A percentile compares a stretch with the other conserved stretches of the same genome.
phyloP scores from a whole-genome alignment of 805 yeast species.

The Lipomyces oligophaga region DNA sequence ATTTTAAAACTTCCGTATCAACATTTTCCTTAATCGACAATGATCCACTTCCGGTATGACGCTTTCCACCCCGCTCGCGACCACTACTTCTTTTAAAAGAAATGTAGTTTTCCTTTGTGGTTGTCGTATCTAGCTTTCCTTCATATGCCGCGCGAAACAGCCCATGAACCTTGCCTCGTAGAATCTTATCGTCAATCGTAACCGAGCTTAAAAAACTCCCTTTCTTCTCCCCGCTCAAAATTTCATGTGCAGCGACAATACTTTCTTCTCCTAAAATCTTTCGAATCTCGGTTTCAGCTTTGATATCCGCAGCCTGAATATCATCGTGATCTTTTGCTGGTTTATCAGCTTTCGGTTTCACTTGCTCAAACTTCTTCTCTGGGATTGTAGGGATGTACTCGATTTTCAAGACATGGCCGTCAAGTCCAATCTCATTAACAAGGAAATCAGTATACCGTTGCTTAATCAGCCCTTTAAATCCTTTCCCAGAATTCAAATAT shows the following conservation, averaged over 20 bases:
- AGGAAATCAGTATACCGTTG: conserved; percentile 82
- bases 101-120: conserved; percentile 65
- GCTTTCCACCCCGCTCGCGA: background rate
- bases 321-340: conserved; percentile 14
- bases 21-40: background rate
- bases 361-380: conserved; percentile 40
- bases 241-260: conserved; percentile 36
- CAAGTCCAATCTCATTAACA: conserved; percentile 76
- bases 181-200: conserved; percentile 59
- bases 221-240: conserved; percentile 1
- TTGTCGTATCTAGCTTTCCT: conserved; percentile 71
- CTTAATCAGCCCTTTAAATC: conserved; percentile 77
- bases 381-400: conserved; percentile 64
- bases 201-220: conserved; percentile 50
- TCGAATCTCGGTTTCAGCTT: conserved; percentile 47
- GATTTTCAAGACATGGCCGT: conserved; percentile 71
- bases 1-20: conserved; percentile 10
- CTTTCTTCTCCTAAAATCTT: conserved; percentile 59
- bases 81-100: conserved; percentile 44
- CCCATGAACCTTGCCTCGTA: conserved; percentile 77
- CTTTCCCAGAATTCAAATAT: conserved; percentile 54
- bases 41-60: background rate
- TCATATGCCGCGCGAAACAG: conserved; percentile 69
- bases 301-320: conserved; percentile 39
- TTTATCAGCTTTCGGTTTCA: conserved; percentile 32